phyloP scores from a whole-genome alignment of 371 early-diverging fungal genomes.

The Thermomucor indicae-seudaticae region DNA sequence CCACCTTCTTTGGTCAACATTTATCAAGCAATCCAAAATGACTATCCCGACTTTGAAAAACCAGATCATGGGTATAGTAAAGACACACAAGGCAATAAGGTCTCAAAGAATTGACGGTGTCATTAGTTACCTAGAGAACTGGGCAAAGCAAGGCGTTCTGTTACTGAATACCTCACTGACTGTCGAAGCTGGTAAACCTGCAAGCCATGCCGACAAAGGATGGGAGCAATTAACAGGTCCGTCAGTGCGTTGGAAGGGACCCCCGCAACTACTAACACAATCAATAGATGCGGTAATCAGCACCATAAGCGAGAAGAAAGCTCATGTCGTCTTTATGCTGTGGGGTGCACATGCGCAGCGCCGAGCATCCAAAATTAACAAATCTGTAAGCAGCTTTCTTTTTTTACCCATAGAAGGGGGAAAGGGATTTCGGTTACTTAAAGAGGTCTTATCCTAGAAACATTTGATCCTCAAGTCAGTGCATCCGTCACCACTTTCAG shows the following conservation, averaged over 20 bases:
- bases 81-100: background rate
- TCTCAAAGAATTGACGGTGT: conserved; percentile 2
- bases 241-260: background rate
- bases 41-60: conserved; percentile 60
- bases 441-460: conserved; percentile 44
- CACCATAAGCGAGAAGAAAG: conserved; percentile 59
- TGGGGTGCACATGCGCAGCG: conserved; percentile 94
- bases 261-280: background rate
- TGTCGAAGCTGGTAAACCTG: conserved; percentile 81
- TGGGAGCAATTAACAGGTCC: conserved; percentile 91
- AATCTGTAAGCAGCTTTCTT: conserved; percentile 41
- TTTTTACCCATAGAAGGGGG: too few relatives aligned
- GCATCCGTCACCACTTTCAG: conserved; percentile 96
- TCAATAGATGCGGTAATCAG: conserved; percentile 71
- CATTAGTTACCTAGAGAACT: conserved; percentile 70
- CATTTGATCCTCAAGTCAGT: conserved; percentile 87
- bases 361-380: conserved; percentile 59
- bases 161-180: conserved; percentile 94
- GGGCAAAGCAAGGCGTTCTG: conserved; percentile 93
- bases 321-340: conserved; percentile 91
- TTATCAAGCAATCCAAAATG: conserved; percentile 76
- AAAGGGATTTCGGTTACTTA: too few relatives aligned
- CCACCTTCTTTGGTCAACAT: conserved; percentile 97
- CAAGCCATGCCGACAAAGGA: conserved; percentile 84
- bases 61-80: conserved; percentile 62